Conservation (phyloP, 2,329 filamentous ascomycete genomes). For the Fusarium sp. region DNA sequence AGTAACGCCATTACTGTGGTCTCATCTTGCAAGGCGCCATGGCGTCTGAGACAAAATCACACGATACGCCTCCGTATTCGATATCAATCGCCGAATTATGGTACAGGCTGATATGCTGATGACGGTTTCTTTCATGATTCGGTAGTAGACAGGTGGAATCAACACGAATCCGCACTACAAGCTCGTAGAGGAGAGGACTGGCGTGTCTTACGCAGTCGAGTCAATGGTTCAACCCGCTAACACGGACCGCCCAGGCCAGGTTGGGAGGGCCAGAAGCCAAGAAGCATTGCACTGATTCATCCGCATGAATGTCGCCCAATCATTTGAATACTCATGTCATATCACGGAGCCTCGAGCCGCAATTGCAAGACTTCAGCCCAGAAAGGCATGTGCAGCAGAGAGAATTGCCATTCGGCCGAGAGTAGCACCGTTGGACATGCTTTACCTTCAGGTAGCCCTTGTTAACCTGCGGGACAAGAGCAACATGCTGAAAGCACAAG, state of each 20-base stretch:
- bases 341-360: not conserved
- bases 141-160: not conserved
- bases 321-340: not conserved
- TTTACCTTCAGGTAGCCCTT: constrained; percentile 25
- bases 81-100: not conserved
- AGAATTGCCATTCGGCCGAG: constrained; percentile 31
- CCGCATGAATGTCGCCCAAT: constrained; percentile 2
- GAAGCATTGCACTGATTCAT: constrained; percentile 1
- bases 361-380: not conserved
- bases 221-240: constrained; percentile 19
- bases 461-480: constrained; percentile 10
- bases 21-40: constrained; percentile 5
- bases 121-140: not conserved
- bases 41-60: not conserved
- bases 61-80: not conserved
- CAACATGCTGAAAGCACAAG: not conserved
- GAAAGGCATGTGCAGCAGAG: constrained; percentile 4
- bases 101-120: not conserved
- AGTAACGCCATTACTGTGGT: constrained; percentile 20
- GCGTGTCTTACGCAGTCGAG: constrained; percentile 3
- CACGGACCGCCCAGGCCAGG: constrained; percentile 22
- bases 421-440: constrained; percentile 40
- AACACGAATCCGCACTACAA: not conserved
- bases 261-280: constrained; percentile 10
- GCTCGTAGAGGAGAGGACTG: not conserved